Percentiles rank a stretch among this genome's conserved stretches.
phyloP scores from a whole-genome alignment of 2,329 filamentous ascomycete genomes.

The Fusarium albidum region DNA sequence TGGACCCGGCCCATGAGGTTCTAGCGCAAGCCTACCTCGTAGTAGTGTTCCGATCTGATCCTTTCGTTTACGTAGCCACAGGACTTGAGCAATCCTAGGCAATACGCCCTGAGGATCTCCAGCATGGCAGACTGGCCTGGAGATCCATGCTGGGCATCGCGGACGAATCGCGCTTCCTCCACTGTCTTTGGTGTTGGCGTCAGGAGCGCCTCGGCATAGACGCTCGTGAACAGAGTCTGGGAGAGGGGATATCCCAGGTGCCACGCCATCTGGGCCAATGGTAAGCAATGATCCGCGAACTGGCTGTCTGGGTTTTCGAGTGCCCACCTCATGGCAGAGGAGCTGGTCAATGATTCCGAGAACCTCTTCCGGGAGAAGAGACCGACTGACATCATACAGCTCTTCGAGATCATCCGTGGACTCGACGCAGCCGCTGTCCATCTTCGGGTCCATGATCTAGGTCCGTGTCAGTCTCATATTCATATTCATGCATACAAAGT shows the following conservation, averaged over 20 bases:
- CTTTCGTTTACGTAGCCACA: slow-evolving; percentile 81
- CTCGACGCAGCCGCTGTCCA: slow-evolving; percentile 90
- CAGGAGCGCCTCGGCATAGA: slow-evolving; percentile 86
- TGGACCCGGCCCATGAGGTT: too few species aligned
- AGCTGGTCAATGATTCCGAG: slow-evolving; percentile 95
- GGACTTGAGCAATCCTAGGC: slow-evolving; percentile 82
- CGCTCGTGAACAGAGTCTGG: slow-evolving; percentile 91
- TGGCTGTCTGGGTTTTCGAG: not conserved
- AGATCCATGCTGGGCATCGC: slow-evolving; percentile 39
- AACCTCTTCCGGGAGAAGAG: slow-evolving; percentile 78
- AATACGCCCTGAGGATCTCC: slow-evolving; percentile 82
- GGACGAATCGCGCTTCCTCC: slow-evolving; percentile 70
- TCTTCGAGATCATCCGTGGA: slow-evolving; percentile 85
- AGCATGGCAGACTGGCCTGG: slow-evolving; percentile 58
- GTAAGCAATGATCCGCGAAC: slow-evolving; percentile 1
- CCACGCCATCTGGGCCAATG: slow-evolving; percentile 81
- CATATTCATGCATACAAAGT: not conserved
- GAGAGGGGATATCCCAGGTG: slow-evolving; percentile 95
- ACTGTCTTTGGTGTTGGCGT: slow-evolving; percentile 72
- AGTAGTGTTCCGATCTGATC: slow-evolving; percentile 86
- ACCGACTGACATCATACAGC: slow-evolving; percentile 76
- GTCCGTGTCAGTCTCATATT: slow-evolving; percentile 4
- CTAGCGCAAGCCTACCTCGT: slow-evolving; percentile 68
- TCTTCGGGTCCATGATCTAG: slow-evolving; percentile 98
- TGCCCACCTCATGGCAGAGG: slow-evolving; percentile 80